Percentiles rank a stretch among this genome's conserved stretches.
These are phyloP conservation scores for Physcomitrium patens DNA, from an alignment of 225 moss, liverwort and hornwort genomes.

Conservation along the genomic window DNA sequence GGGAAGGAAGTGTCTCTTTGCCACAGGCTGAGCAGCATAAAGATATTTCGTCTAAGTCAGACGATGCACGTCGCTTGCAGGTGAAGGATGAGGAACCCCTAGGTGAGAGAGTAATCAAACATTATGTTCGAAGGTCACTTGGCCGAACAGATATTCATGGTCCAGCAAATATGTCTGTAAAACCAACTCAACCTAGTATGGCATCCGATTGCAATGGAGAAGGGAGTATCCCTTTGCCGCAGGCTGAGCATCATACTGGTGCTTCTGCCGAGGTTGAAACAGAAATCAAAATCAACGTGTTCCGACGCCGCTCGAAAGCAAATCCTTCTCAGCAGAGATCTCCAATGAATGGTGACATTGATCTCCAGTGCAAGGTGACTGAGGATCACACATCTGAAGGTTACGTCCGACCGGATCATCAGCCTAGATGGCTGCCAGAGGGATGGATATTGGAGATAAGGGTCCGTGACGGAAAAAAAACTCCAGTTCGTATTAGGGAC, in stretches of 20 bases:
- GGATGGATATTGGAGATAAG: slow-evolving; percentile 47
- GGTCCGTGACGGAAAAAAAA: slow-evolving; percentile 14
- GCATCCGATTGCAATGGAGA: slow-evolving; percentile 17
- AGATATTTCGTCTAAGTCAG: background rate
- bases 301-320: slow-evolving; percentile 27
- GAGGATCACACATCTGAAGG: slow-evolving; percentile 15
- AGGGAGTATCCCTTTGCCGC: slow-evolving; percentile 4
- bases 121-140: slow-evolving; percentile 38
- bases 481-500: slow-evolving; percentile 25
- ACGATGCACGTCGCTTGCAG: background rate
- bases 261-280: slow-evolving; percentile 15
- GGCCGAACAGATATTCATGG: slow-evolving; percentile 24
- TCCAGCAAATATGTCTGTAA: slow-evolving; percentile 13
- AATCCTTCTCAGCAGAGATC: background rate
- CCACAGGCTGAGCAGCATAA: background rate
- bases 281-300: slow-evolving; percentile 15
- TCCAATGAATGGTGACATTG: background rate
- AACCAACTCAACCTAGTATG: slow-evolving; percentile 2
- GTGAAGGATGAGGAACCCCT: background rate
- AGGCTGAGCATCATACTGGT: background rate
- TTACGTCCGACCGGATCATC: slow-evolving; percentile 24
- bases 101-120: slow-evolving; percentile 33
- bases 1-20: slow-evolving; percentile 12
- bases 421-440: slow-evolving; percentile 42
- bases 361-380: slow-evolving; percentile 1